Evolutionary conservation across 352 stramenopile genomes (phyloP).

Genomic region (Phytophthora kernoviae): DNA sequence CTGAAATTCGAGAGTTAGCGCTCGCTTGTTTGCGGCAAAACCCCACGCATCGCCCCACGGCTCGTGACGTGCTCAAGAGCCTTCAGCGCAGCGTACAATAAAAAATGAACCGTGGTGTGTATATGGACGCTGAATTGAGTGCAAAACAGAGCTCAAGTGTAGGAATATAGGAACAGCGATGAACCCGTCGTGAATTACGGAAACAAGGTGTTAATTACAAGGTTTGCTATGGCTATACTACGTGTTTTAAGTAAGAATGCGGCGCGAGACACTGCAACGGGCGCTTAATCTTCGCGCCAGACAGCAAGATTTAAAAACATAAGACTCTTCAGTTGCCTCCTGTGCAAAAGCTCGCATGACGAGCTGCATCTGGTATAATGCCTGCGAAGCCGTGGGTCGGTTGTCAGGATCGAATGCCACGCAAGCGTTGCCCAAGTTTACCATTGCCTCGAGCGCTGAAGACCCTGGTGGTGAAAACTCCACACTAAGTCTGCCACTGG

Average conservation of each 20-base stretch:
- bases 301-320: constrained; percentile 19
- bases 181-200: neutral
- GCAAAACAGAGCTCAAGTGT: neutral
- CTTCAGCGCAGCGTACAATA: constrained; percentile 19
- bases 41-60: constrained; percentile 31
- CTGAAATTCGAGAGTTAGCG: constrained; percentile 31
- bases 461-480: constrained; percentile 35
- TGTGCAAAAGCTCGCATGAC: constrained; percentile 39
- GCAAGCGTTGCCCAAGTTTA: constrained; percentile 43
- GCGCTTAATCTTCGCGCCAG: neutral
- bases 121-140: neutral
- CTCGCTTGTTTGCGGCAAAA: constrained; percentile 38
- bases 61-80: constrained; percentile 16
- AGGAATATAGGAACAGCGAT: neutral
- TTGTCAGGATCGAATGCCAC: constrained; percentile 54
- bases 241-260: constrained; percentile 5
- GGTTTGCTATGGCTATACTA: constrained; percentile 3
- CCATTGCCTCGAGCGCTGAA: constrained; percentile 30
- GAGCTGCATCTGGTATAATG: constrained; percentile 60
- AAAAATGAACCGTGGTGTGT: constrained; percentile 15
- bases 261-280: neutral
- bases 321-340: constrained; percentile 36
- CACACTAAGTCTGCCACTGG: constrained; percentile 28
- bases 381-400: constrained; percentile 57
- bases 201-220: neutral